phyloP scores from a whole-genome alignment of 2,329 filamentous ascomycete genomes.

The Fusarium sororula region DNA sequence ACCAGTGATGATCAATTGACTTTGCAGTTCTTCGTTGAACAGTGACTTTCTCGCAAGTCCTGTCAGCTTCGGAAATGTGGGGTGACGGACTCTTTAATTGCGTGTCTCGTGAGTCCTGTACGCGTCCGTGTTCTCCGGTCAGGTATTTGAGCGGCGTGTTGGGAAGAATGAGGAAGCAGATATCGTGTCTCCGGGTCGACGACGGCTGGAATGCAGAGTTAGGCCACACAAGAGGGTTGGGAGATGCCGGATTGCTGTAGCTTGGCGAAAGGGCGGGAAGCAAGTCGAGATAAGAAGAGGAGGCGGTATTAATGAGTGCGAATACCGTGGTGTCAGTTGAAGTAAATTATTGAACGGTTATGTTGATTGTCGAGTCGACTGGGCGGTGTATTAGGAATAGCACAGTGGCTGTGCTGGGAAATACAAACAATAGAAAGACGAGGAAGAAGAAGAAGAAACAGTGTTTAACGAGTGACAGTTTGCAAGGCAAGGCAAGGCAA shows the following conservation, averaged over 20 bases:
- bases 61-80: constrained; percentile 11
- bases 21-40: constrained; percentile 2
- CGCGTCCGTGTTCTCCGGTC: neutral
- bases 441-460: constrained; percentile 13
- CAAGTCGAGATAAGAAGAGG: constrained; percentile 18
- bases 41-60: neutral
- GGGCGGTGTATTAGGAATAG: constrained; percentile 31
- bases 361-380: constrained; percentile 25
- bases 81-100: constrained; percentile 15
- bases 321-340: constrained; percentile 25
- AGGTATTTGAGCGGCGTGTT: constrained; percentile 3
- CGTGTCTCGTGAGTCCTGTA: constrained; percentile 9
- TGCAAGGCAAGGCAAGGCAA: neutral
- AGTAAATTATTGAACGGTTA: constrained; percentile 24
- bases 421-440: constrained; percentile 23
- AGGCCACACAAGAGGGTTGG: constrained; percentile 21
- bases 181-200: constrained; percentile 36
- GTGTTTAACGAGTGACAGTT: constrained; percentile 38
- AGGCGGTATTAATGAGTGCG: constrained; percentile 33
- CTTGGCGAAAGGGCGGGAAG: constrained; percentile 6
- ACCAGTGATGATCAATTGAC: constrained; percentile 11
- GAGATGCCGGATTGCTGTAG: constrained; percentile 14
- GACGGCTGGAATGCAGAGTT: constrained; percentile 35
- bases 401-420: constrained; percentile 10
- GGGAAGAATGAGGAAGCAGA: constrained; percentile 24